These are phyloP conservation scores for Trichoderma arundinaceum DNA, from an alignment of 2,329 filamentous ascomycete species.

Conservation along the genomic window DNA sequence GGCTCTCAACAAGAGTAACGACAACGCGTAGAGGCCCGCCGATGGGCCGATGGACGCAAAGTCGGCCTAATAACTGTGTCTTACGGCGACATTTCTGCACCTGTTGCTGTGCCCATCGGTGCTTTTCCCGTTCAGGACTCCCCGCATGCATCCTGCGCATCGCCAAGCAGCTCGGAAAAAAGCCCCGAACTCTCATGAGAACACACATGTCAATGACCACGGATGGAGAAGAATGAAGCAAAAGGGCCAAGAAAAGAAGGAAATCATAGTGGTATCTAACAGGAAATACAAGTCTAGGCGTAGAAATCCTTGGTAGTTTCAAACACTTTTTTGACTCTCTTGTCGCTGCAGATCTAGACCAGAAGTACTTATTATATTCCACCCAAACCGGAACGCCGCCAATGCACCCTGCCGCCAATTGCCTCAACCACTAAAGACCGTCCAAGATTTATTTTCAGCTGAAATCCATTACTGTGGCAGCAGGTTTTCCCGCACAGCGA, in stretches of 20 bases:
- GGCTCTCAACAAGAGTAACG: neutral
- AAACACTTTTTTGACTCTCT: slow-evolving; percentile 35
- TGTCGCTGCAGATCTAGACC: slow-evolving; percentile 46
- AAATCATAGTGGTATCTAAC: slow-evolving; percentile 28
- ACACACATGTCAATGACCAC: neutral
- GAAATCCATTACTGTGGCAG: slow-evolving; percentile 56
- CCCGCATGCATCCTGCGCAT: slow-evolving; percentile 7
- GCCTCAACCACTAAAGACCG: slow-evolving; percentile 28
- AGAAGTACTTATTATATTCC: slow-evolving; percentile 48
- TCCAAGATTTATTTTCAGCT: slow-evolving; percentile 18
- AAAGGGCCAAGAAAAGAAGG: neutral
- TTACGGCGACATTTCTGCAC: slow-evolving; percentile 2
- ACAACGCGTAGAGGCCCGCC: neutral
- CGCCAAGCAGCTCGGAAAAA: neutral
- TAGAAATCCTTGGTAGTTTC: slow-evolving; percentile 4
- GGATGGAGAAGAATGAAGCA: neutral
- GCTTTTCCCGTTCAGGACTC: slow-evolving; percentile 17
- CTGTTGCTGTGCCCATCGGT: neutral
- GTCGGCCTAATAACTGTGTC: slow-evolving; percentile 9
- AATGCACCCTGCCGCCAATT: slow-evolving; percentile 47
- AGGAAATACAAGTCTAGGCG: slow-evolving; percentile 29
- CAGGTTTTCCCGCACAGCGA: slow-evolving; percentile 80
- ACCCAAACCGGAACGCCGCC: slow-evolving; percentile 50
- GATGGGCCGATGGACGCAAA: slow-evolving; percentile 6
- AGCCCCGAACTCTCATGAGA: neutral